Percentiles rank a stretch among this genome's conserved stretches.
Evolutionary conservation across 2,329 filamentous ascomycete species (phyloP).

Genomic region (Didymella lethalis): DNA sequence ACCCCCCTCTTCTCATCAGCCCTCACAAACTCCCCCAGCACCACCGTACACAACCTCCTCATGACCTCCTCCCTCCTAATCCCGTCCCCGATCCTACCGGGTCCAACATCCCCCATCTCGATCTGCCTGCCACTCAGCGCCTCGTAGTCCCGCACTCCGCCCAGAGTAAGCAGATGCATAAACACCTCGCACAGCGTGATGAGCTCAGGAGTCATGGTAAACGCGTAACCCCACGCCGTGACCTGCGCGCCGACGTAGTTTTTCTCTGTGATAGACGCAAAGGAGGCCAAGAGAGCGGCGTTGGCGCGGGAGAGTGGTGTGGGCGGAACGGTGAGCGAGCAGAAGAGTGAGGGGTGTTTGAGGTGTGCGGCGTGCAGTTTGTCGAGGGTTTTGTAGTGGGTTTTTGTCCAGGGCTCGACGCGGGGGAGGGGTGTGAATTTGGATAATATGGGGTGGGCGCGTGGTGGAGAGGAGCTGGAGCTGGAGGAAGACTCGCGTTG

Average conservation of each 20-base stretch:
- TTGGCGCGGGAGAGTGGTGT: conserved; percentile 38
- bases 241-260: conserved; percentile 42
- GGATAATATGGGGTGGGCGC: conserved; percentile 39
- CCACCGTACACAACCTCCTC: conserved; percentile 43
- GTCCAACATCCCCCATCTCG: conserved; percentile 40
- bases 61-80: conserved; percentile 42
- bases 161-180: conserved; percentile 42
- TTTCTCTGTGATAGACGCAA: conserved; percentile 31
- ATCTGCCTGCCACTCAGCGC: conserved; percentile 33
- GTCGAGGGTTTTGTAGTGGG: conserved; percentile 52
- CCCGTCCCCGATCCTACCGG: conserved; percentile 29
- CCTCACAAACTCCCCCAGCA: conserved; percentile 45
- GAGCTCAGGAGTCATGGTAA: conserved; percentile 41
- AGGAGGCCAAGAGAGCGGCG: conserved; percentile 36
- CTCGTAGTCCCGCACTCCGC: conserved; percentile 40
- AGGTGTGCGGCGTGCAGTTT: conserved; percentile 45
- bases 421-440: conserved; percentile 43
- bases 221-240: conserved; percentile 48
- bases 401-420: conserved; percentile 51
- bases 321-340: conserved; percentile 24
- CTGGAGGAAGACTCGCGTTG: conserved; percentile 19
- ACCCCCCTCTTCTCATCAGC: conserved; percentile 46
- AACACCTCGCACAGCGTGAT: conserved; percentile 48
- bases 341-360: conserved; percentile 44
- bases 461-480: conserved; percentile 15